Evolutionary conservation across 2,329 filamentous ascomycete species (phyloP).

Genomic region (Fusarium udum): DNA sequence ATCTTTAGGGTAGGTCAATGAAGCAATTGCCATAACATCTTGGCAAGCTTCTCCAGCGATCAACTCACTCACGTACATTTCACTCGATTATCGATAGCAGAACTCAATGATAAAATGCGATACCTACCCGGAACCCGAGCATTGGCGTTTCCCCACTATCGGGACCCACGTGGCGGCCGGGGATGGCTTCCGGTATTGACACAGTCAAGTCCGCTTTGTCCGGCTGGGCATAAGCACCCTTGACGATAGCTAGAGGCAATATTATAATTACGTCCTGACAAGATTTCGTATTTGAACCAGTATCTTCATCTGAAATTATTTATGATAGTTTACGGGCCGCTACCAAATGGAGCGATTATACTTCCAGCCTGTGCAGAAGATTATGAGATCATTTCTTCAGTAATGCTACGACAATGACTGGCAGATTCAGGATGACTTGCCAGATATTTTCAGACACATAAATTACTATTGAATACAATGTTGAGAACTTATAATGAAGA

Average conservation of each 20-base stretch:
- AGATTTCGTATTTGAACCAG: neutral
- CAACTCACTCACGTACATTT: neutral
- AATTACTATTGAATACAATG: too few relatives aligned
- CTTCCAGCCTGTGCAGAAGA: rapidly evolving
- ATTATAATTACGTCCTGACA: rapidly evolving
- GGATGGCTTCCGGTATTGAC: neutral
- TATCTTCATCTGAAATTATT: neutral
- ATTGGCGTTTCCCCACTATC: neutral
- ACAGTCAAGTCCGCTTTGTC: neutral
- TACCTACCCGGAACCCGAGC: neutral
- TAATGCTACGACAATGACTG: neutral
- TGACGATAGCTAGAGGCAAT: neutral
- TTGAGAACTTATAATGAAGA: too few relatives aligned
- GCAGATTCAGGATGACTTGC: rapidly evolving
- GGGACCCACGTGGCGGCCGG: neutral
- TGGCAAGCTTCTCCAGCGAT: too few relatives aligned
- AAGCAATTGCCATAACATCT: neutral
- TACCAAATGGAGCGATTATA: rapidly evolving
- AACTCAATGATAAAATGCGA: neutral
- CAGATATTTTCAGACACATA: too few relatives aligned
- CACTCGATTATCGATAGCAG: neutral
- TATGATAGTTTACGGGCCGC: neutral
- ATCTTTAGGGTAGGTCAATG: neutral
- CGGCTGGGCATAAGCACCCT: neutral
- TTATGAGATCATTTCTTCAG: too few relatives aligned